Evolutionary conservation across 768 basidiomycete species (phyloP), one percentile per base, ranked within the genome.

Genomic region (Stropharia rugosoannulata): DNA sequence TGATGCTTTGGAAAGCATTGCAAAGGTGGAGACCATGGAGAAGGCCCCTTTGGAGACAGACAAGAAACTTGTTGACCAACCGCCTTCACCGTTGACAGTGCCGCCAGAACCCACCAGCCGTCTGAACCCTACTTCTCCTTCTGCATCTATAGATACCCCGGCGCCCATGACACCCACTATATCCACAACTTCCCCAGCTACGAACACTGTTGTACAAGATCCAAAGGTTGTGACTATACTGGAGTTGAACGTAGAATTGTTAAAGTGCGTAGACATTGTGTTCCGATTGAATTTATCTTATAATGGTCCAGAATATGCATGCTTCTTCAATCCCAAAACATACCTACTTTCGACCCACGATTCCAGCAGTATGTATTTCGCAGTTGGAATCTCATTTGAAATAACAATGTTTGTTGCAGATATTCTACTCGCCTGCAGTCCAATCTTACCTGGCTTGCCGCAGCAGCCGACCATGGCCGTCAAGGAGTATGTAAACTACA

Each of bases 401-500:
- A 35, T 51, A 12, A 53, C 42, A 50, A 49, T 55, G 51, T 55
- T 32, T 41, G 29, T 40, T 59, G 19, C 42, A 90, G 90, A 64
- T 90, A 82, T 69, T 69, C 80, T 3, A 51, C 54, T 11, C 82
- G 89, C 46, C 69, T 92, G 39, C 86, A 90, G 62, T 79, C 83
- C 29, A 92, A 91, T 66, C 75, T 92, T 12, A 73, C 80, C 1
- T 90, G 85, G 84, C 69, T 90, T 59, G 86, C 87, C 44, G 79
- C 82, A 16, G 82, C 80, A n/a, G 85, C 82, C 40, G 88, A 90
- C 60, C 77, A 76, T 15, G 75, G 68, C 42, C 77, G 75, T 47
- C 75, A 73, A 63, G 73, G 71, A 38, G 84, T 84, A 72, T 48
- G 80, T 70, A 16, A 36, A 22, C 42, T 51, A 15, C 46, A 40